Percentiles rank a stretch among this genome's conserved stretches.
These are phyloP conservation scores for Nemania sp. DNA, from an alignment of 2,329 filamentous ascomycete species.

Conservation along the genomic window DNA sequence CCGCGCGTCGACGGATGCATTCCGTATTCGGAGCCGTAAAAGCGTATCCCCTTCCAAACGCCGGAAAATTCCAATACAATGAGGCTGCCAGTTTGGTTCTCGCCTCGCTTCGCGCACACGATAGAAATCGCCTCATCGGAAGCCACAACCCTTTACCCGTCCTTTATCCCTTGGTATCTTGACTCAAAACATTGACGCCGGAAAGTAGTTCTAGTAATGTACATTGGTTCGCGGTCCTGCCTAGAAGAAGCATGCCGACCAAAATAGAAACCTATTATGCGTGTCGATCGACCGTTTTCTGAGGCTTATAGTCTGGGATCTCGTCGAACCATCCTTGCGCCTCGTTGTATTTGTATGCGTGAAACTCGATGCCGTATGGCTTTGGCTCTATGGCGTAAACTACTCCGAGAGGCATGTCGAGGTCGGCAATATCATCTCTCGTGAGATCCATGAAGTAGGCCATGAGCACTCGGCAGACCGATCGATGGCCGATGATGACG, in stretches of 20 bases:
- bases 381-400: constrained; percentile 96
- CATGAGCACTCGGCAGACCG: constrained; percentile 89
- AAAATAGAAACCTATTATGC: constrained; percentile 42
- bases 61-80: constrained; percentile 33
- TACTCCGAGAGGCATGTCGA: constrained; percentile 94
- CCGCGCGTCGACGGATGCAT: constrained; percentile 1
- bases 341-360: constrained; percentile 91
- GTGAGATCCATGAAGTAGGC: constrained; percentile 97
- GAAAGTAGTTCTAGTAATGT: constrained; percentile 33
- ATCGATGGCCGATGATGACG: constrained; percentile 91
- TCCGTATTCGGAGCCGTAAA: constrained; percentile 12
- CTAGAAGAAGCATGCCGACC: constrained; percentile 11
- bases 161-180: constrained; percentile 40
- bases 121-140: constrained; percentile 25
- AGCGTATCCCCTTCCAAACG: constrained; percentile 10
- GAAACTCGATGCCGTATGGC: constrained; percentile 97
- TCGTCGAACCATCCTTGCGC: constrained; percentile 84
- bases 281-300: constrained; percentile 63
- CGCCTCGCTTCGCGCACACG: constrained; percentile 21
- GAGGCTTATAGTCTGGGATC: constrained; percentile 84
- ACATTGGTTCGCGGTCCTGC: constrained; percentile 27
- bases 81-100: constrained; percentile 15
- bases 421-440: constrained; percentile 89
- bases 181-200: constrained; percentile 30
- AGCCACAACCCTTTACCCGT: constrained; percentile 15